Conservation (phyloP, 1,284 basidiomycete species). For the Fomitopsis pinicola region DNA sequence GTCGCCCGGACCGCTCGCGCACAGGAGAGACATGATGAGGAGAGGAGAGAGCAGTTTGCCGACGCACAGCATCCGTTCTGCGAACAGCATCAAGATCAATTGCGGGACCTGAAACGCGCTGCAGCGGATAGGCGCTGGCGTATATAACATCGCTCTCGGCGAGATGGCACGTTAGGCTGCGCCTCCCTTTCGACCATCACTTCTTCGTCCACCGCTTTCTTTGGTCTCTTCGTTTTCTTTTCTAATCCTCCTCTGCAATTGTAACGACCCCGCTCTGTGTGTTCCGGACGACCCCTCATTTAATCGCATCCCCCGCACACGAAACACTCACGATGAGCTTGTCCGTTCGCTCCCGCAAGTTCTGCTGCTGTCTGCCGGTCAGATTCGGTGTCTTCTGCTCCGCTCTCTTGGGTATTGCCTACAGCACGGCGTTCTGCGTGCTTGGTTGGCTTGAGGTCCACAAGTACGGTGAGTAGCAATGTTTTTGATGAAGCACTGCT, state of each 20-base stretch:
- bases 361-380: constrained; percentile 62
- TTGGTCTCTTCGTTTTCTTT: constrained; percentile 12
- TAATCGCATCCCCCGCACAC: constrained; percentile 4
- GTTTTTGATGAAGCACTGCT: neutral
- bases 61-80: constrained; percentile 4
- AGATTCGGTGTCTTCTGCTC: constrained; percentile 59
- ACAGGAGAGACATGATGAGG: neutral
- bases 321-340: constrained; percentile 20
- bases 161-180: constrained; percentile 13
- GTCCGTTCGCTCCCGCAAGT: constrained; percentile 31
- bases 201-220: constrained; percentile 11
- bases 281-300: constrained; percentile 3
- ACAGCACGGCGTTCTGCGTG: constrained; percentile 40
- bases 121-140: constrained; percentile 1
- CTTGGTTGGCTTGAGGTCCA: constrained; percentile 35
- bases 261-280: constrained; percentile 5
- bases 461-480: constrained; percentile 18
- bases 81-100: constrained; percentile 1
- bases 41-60: constrained; percentile 1
- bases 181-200: constrained; percentile 19
- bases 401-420: constrained; percentile 38
- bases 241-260: constrained; percentile 6
- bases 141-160: constrained; percentile 4
- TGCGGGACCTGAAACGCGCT: constrained; percentile 2
- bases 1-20: neutral